These are phyloP conservation scores for Agrocybe praecox DNA, from an alignment of 768 basidiomycete genomes.

Conservation along the genomic window DNA sequence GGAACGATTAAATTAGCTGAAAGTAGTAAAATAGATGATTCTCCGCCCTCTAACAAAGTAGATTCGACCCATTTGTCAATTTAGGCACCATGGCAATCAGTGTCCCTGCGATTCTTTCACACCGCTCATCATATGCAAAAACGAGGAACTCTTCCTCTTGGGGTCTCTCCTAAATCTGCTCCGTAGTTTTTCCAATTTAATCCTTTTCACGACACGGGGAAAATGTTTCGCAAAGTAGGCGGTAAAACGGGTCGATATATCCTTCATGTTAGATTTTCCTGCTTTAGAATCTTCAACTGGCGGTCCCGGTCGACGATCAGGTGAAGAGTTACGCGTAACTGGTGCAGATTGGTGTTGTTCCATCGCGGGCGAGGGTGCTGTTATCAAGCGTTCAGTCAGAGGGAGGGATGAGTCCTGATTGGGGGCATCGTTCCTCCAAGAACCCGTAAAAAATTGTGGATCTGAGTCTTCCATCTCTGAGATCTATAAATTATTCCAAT, in stretches of 20 bases:
- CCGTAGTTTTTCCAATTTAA: not conserved
- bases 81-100: too few relatives aligned
- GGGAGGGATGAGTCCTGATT: not conserved
- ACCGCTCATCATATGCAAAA: too few relatives aligned
- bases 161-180: not conserved
- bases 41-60: too few relatives aligned
- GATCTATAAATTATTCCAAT: not conserved
- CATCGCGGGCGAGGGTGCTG: not conserved
- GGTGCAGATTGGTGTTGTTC: not conserved
- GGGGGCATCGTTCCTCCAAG: not conserved
- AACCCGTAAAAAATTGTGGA: constrained; percentile 5
- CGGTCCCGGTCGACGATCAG: not conserved
- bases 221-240: not conserved
- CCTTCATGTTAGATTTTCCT: not conserved
- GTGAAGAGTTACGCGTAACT: not conserved
- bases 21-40: too few relatives aligned
- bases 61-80: too few relatives aligned
- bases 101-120: too few relatives aligned
- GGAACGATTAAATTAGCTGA: too few relatives aligned
- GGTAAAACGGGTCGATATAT: not conserved
- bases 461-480: constrained; percentile 10
- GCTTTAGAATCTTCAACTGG: not conserved
- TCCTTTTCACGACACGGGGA: not conserved
- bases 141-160: not conserved
- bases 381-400: not conserved